phyloP scores from a whole-genome alignment of 2,329 filamentous ascomycete species.

The Erysiphe neolycopersici region DNA sequence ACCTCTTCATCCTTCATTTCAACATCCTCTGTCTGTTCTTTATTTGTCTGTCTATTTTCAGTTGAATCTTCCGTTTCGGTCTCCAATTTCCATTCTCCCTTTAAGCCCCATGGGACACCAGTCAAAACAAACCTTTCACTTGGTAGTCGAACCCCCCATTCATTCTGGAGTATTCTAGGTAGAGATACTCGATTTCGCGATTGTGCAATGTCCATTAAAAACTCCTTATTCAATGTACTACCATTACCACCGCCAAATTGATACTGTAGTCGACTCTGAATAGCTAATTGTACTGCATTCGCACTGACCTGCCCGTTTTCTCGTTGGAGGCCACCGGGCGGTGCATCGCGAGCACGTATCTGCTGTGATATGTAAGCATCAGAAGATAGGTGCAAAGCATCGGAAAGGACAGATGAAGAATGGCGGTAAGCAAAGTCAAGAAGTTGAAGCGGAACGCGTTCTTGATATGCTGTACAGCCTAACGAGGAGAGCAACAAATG shows the following conservation, averaged over 20 bases:
- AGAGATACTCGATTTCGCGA: slow-evolving; percentile 41
- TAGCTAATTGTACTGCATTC: slow-evolving; percentile 45
- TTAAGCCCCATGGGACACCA: slow-evolving; percentile 36
- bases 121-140: slow-evolving; percentile 42
- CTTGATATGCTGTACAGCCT: slow-evolving; percentile 55
- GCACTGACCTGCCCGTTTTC: slow-evolving; percentile 24
- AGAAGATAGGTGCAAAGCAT: slow-evolving; percentile 39
- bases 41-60: slow-evolving; percentile 18
- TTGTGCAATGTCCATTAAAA: slow-evolving; percentile 45
- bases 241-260: slow-evolving; percentile 31
- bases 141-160: slow-evolving; percentile 40
- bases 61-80: slow-evolving; percentile 30
- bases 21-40: not conserved
- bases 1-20: not conserved
- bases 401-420: slow-evolving; percentile 42
- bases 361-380: slow-evolving; percentile 32
- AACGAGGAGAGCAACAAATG: slow-evolving; percentile 57
- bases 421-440: slow-evolving; percentile 74
- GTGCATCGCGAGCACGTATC: slow-evolving; percentile 12
- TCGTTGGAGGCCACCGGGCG: slow-evolving; percentile 10
- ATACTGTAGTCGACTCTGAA: slow-evolving; percentile 38
- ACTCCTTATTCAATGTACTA: slow-evolving; percentile 42
- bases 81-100: slow-evolving; percentile 19
- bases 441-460: slow-evolving; percentile 56
- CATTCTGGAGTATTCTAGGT: slow-evolving; percentile 32